phyloP scores from a whole-genome alignment of 306 rosid genomes.

The Canavalia gladiata region DNA sequence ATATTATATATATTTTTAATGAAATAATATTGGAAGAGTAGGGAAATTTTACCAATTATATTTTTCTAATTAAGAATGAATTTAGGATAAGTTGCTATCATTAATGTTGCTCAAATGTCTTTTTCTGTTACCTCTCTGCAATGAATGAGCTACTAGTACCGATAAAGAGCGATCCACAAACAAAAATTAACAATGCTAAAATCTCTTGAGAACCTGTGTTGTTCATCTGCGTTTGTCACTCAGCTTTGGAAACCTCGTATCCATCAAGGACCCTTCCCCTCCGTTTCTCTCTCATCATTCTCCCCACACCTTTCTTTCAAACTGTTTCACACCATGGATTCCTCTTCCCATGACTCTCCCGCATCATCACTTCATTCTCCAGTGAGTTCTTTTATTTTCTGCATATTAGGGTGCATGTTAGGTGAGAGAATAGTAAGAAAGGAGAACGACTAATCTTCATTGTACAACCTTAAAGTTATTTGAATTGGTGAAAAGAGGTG shows the following conservation, averaged over 20 bases:
- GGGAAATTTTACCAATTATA: background rate
- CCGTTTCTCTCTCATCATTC: constrained; percentile 41
- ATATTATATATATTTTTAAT: background rate
- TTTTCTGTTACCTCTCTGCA: background rate
- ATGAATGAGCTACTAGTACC: background rate
- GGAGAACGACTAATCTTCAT: no score
- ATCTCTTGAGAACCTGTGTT: constrained; percentile 47
- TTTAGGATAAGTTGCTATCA: background rate
- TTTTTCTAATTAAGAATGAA: background rate
- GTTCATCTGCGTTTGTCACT: constrained; percentile 62
- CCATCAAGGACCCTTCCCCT: constrained; percentile 47
- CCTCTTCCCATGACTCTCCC: constrained; percentile 47
- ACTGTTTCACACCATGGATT: constrained; percentile 23
- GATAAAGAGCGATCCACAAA: background rate
- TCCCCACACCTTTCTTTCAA: constrained; percentile 25
- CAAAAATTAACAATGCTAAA: background rate
- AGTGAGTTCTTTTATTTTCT: constrained; percentile 33
- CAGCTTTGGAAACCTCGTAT: constrained; percentile 53
- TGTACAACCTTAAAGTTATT: no score
- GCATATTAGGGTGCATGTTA: no score
- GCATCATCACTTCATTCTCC: constrained; percentile 52
- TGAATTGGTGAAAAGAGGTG: no score
- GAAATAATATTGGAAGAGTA: background rate
- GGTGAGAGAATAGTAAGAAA: no score
- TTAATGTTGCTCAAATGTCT: background rate